A percentile compares a stretch with the other conserved stretches of the same genome.
Evolutionary conservation across 1,139 yeast genomes (phyloP).

Genomic region (Zygosaccharomyces pseudobailii): DNA sequence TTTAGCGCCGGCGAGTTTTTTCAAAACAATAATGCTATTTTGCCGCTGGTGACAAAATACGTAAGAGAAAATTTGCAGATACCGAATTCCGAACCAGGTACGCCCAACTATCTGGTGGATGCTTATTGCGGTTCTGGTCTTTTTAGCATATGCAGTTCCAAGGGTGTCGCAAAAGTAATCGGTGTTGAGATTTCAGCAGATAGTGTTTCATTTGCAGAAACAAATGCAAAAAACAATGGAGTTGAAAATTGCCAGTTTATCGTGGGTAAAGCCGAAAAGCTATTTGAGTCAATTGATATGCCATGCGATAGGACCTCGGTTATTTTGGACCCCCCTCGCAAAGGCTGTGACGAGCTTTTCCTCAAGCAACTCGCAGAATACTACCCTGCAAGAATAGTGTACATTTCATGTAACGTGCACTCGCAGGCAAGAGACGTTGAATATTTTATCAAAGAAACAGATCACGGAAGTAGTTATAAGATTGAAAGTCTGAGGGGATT

Average conservation of each 20-base stretch:
- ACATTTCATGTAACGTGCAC: slow-evolving; percentile 94
- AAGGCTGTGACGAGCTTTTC: slow-evolving; percentile 89
- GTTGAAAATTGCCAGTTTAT: slow-evolving; percentile 76
- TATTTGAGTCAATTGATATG: slow-evolving; percentile 71
- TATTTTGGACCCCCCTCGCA: slow-evolving; percentile 93
- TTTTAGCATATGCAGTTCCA: slow-evolving; percentile 81
- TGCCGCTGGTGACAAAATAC: slow-evolving; percentile 75
- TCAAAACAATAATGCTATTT: slow-evolving; percentile 89
- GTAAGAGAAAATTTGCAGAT: slow-evolving; percentile 66
- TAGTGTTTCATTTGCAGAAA: slow-evolving; percentile 79
- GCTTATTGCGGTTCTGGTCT: slow-evolving; percentile 98
- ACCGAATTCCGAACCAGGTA: slow-evolving; percentile 39
- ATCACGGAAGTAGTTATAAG: slow-evolving; percentile 55
- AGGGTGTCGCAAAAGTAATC: slow-evolving; percentile 71
- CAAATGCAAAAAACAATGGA: slow-evolving; percentile 71
- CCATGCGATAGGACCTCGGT: slow-evolving; percentile 78
- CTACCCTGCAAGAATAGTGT: slow-evolving; percentile 80
- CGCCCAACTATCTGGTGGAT: slow-evolving; percentile 67
- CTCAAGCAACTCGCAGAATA: slow-evolving; percentile 78
- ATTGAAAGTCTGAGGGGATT: slow-evolving; percentile 87
- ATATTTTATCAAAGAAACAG: slow-evolving; percentile 67
- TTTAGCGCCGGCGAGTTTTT: slow-evolving; percentile 94
- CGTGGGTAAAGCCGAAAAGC: slow-evolving; percentile 88
- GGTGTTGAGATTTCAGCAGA: slow-evolving; percentile 96
- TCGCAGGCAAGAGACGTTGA: slow-evolving; percentile 94